Evolutionary conservation across 1,284 basidiomycete species (phyloP).

Genomic region (Tilletia setariae): DNA sequence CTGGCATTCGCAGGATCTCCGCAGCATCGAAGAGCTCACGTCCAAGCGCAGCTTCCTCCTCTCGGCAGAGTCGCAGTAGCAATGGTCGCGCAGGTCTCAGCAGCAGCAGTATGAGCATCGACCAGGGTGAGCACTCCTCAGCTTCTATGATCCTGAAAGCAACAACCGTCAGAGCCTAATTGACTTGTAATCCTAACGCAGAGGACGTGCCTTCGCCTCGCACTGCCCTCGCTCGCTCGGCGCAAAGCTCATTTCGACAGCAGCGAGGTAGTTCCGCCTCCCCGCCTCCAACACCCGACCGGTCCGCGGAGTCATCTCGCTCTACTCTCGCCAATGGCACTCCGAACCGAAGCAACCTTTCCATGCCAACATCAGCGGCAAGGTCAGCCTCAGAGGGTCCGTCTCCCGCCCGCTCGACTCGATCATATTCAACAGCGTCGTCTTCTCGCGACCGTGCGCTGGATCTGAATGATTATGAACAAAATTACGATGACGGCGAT

Average conservation of each 20-base stretch:
- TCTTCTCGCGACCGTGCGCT: background rate
- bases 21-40: background rate
- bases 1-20: background rate
- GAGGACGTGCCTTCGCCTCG: background rate
- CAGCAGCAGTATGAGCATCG: constrained; percentile 38
- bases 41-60: background rate
- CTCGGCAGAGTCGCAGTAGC: background rate
- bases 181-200: background rate
- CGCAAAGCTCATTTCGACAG: background rate
- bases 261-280: background rate
- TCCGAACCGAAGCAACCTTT: background rate
- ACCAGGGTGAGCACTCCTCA: constrained; percentile 17
- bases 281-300: background rate
- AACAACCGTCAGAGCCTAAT: background rate
- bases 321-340: background rate
- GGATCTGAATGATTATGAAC: constrained; percentile 18
- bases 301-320: background rate
- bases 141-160: background rate
- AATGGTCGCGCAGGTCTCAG: constrained; percentile 19
- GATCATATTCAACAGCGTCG: background rate
- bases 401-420: background rate
- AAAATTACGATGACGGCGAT: background rate
- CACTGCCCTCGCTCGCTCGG: background rate
- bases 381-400: too few relatives aligned
- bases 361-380: too few relatives aligned